Evolutionary conservation across 805 yeast genomes (phyloP).

Genomic region (Cyberlindnera galapagoensis): DNA sequence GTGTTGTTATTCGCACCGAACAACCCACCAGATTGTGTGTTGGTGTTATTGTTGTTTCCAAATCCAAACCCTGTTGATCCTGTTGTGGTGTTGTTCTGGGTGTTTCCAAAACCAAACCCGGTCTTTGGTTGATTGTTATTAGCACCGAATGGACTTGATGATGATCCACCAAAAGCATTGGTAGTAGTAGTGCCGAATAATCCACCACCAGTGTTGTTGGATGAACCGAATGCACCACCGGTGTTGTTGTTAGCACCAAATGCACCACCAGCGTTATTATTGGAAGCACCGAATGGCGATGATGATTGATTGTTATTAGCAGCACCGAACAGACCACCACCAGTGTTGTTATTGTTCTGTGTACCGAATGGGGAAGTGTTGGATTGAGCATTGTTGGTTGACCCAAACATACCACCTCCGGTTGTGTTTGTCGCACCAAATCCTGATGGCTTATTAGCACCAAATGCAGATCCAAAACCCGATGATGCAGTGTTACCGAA

Average conservation of each 20-base stretch:
- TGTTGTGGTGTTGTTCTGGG: conserved; percentile 5
- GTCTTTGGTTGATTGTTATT: conserved; percentile 8
- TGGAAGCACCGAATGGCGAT: conserved; percentile 7
- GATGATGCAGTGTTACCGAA: conserved; percentile 21
- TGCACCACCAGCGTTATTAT: conserved; percentile 2
- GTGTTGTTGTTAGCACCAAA: conserved; percentile 13
- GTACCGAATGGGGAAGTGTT: conserved; percentile 28
- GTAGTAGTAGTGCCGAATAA: conserved; percentile 6
- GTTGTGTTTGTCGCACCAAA: conserved; percentile 6
- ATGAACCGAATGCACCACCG: conserved; percentile 7
- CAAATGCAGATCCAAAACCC: conserved; percentile 25
- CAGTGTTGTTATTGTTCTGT: conserved; percentile 7
- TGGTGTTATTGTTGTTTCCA: conserved; percentile 10
- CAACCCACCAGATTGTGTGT: conserved; percentile 29
- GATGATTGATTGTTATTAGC: conserved; percentile 5
- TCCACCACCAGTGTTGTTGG: conserved; percentile 20
- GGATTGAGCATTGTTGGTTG: conserved; percentile 8
- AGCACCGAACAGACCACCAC: conserved; percentile 7
- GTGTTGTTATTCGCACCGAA: conserved; percentile 29
- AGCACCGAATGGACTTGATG: conserved; percentile 9
- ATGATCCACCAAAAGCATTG: conserved; percentile 10
- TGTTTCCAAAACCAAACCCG: conserved; percentile 22
- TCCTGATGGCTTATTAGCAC: conserved; percentile 16
- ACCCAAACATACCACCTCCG: conserved; percentile 42
- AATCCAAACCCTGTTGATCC: conserved; percentile 16